Percentiles rank a stretch among this genome's conserved stretches.
These are phyloP conservation scores for Xylariaceae sp. DNA, from an alignment of 2,329 filamentous ascomycete genomes.

Conservation along the genomic window DNA sequence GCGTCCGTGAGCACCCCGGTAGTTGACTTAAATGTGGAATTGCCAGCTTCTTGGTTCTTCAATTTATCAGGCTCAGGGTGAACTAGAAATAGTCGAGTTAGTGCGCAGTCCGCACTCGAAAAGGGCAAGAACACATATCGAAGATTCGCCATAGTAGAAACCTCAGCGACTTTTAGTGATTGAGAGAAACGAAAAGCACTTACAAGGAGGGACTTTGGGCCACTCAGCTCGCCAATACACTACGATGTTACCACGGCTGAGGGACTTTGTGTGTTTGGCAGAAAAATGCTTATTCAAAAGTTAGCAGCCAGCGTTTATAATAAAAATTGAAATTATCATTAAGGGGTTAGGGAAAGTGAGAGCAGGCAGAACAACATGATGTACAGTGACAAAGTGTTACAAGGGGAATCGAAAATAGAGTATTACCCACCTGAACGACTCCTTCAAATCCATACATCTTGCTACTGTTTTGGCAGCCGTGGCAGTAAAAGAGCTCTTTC, in stretches of 20 bases:
- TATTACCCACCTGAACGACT: constrained; percentile 55
- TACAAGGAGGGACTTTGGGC: constrained; percentile 70
- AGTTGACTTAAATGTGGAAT: neutral
- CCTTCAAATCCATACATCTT: constrained; percentile 75
- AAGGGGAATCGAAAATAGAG: neutral
- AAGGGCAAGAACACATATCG: neutral
- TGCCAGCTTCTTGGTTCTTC: constrained; percentile 23
- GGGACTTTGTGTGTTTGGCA: constrained; percentile 69
- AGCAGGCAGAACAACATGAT: neutral
- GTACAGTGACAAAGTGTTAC: neutral
- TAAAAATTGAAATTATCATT: neutral
- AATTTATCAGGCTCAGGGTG: constrained; percentile 51
- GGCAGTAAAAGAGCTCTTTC: constrained; percentile 74
- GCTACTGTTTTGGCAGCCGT: constrained; percentile 58
- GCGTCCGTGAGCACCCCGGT: constrained; percentile 7
- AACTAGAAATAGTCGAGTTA: constrained; percentile 13
- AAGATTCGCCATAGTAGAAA: neutral
- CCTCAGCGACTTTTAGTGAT: neutral
- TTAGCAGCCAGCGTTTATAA: neutral
- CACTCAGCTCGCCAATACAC: constrained; percentile 79
- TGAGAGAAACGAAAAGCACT: neutral
- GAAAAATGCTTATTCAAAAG: constrained; percentile 57
- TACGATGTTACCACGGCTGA: constrained; percentile 67
- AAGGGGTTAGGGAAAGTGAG: neutral
- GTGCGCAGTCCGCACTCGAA: neutral